A percentile compares a stretch with the other conserved stretches of the same genome.
These are phyloP conservation scores for Dispira simplex DNA, from an alignment of 192 early-diverging fungal genomes.

Conservation along the genomic window DNA sequence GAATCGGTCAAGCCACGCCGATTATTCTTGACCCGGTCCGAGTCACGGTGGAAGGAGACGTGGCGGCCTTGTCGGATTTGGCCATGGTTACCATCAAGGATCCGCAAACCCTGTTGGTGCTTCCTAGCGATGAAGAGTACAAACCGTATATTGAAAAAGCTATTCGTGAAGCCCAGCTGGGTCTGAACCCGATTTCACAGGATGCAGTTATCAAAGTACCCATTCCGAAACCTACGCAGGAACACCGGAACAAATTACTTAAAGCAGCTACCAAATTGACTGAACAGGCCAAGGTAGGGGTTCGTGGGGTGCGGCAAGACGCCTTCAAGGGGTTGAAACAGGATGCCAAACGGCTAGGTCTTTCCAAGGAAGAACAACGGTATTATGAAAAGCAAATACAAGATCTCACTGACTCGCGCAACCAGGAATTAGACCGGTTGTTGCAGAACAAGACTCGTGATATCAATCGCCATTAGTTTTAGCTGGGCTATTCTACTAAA, in stretches of 20 bases:
- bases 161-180: conserved; percentile 58
- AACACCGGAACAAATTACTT: conserved; percentile 52
- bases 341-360: conserved; percentile 27
- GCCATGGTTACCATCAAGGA: conserved; percentile 73
- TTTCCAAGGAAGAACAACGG: conserved; percentile 32
- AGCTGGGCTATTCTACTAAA: too few species aligned
- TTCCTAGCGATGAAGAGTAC: conserved; percentile 51
- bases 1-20: conserved; percentile 1
- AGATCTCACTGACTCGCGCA: too few species aligned
- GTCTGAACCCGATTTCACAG: conserved; percentile 64
- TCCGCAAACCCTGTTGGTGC: conserved; percentile 63
- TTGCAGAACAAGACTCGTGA: too few species aligned
- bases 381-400: background rate
- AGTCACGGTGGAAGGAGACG: conserved; percentile 37
- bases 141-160: conserved; percentile 47
- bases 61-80: conserved; percentile 40
- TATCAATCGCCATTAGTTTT: too few species aligned
- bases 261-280: conserved; percentile 41
- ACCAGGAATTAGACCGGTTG: too few species aligned
- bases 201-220: conserved; percentile 55
- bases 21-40: conserved; percentile 54
- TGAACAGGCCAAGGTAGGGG: conserved; percentile 47
- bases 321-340: conserved; percentile 61
- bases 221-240: conserved; percentile 62
- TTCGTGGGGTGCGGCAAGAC: conserved; percentile 52